phyloP scores from a whole-genome alignment of 495 filamentous ascomycete species.

The Trichodelitschia bisporula region DNA sequence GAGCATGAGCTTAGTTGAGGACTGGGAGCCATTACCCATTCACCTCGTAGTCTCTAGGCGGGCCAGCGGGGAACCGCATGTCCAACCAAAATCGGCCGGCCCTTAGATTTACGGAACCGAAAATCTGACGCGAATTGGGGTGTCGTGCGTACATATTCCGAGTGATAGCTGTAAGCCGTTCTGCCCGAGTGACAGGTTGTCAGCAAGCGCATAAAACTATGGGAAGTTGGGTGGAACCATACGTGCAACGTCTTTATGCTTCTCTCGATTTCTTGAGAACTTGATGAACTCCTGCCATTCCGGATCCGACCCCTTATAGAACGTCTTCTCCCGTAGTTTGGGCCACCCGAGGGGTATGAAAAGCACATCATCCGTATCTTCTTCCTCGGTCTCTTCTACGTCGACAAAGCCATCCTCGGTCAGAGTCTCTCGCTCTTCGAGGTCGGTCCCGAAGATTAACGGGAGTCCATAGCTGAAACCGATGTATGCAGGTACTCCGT shows the following conservation, averaged over 20 bases:
- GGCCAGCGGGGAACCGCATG: slow-evolving; percentile 29
- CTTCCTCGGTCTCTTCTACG: background rate
- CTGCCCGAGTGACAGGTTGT: background rate
- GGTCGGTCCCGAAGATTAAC: too few relatives aligned
- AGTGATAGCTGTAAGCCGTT: background rate
- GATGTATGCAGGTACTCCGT: too few relatives aligned
- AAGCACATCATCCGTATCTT: background rate
- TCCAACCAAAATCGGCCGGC: slow-evolving; percentile 31
- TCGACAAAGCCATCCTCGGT: too few relatives aligned
- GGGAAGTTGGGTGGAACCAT: background rate
- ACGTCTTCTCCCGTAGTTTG: background rate
- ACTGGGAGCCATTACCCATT: slow-evolving; percentile 25
- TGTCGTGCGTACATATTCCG: background rate
- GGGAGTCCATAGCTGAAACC: too few relatives aligned
- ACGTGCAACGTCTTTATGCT: background rate
- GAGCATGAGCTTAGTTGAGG: slow-evolving; percentile 5
- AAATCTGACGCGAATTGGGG: slow-evolving; percentile 8
- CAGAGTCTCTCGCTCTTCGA: too few relatives aligned
- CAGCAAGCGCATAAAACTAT: background rate
- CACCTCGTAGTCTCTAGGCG: slow-evolving; percentile 33
- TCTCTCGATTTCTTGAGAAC: background rate
- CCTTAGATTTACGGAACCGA: slow-evolving; percentile 24
- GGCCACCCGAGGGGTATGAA: background rate
- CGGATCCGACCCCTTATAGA: slow-evolving; percentile 1
- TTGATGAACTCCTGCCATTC: slow-evolving; percentile 1